Percentiles rank a stretch among this genome's conserved stretches.
Conservation (phyloP, 83 land plant genomes). For the Thuja plicata region DNA sequence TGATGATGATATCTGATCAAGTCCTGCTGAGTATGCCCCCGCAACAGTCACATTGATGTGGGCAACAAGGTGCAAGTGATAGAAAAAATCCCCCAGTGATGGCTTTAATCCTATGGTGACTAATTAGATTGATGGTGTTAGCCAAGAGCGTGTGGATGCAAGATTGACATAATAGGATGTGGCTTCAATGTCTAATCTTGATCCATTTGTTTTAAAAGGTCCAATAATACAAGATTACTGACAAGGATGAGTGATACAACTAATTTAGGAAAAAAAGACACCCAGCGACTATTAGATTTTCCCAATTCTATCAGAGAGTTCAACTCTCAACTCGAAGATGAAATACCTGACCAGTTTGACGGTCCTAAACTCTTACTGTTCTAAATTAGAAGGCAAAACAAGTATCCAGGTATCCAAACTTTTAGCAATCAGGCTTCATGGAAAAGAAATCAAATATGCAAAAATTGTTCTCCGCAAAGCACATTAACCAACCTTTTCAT, state of each 20-base stretch:
- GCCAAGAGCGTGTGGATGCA: background rate
- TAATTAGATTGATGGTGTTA: background rate
- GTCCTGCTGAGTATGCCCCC: background rate
- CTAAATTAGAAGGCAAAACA: conserved; percentile 70
- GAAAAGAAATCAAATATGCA: background rate
- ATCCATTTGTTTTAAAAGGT: background rate
- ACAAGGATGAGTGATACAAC: background rate
- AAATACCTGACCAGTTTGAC: conserved; percentile 84
- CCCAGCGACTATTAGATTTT: background rate
- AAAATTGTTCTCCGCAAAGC: background rate
- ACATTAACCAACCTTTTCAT: conserved; percentile 59
- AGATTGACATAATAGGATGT: background rate
- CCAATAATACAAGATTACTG: background rate
- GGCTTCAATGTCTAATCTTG: background rate
- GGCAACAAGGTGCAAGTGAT: background rate
- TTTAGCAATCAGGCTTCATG: background rate
- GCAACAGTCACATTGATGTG: background rate
- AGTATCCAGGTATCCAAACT: conserved; percentile 32
- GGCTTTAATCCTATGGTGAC: background rate
- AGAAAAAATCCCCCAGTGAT: background rate
- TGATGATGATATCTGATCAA: background rate
- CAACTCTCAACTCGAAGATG: background rate
- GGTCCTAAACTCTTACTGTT: conserved; percentile 86
- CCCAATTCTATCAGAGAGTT: background rate
- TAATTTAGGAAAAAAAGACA: background rate